These are phyloP conservation scores for Scutellaria barbata DNA, from an alignment of 257 asterid species.

Conservation along the genomic window DNA sequence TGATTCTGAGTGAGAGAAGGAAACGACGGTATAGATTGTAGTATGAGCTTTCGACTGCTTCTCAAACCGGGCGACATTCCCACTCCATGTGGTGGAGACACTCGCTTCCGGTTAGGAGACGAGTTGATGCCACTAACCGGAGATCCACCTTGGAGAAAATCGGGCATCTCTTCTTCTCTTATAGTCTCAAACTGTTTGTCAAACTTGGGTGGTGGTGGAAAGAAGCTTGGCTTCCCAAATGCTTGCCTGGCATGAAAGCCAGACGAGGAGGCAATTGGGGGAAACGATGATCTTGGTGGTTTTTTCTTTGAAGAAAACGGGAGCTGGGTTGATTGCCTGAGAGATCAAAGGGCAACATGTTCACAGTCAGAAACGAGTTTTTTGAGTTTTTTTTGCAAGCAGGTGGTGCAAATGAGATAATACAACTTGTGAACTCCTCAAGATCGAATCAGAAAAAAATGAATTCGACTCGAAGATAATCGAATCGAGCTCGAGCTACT, in stretches of 20 bases:
- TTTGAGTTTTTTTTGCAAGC: not conserved
- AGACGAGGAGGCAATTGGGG: slow-evolving; percentile 55
- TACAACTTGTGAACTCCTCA: too few species aligned
- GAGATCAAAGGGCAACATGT: slow-evolving; percentile 1
- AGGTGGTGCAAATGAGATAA: not conserved
- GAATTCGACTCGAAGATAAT: too few species aligned
- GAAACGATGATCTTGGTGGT: slow-evolving; percentile 62
- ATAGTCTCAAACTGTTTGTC: slow-evolving; percentile 58
- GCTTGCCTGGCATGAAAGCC: slow-evolving; percentile 44
- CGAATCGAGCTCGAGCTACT: too few species aligned
- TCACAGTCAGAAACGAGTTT: slow-evolving; percentile 7
- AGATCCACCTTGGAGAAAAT: slow-evolving; percentile 66
- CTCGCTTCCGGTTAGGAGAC: slow-evolving; percentile 86
- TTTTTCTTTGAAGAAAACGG: slow-evolving; percentile 63
- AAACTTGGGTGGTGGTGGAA: slow-evolving; percentile 61
- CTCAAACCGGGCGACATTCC: slow-evolving; percentile 46
- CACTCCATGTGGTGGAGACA: slow-evolving; percentile 62
- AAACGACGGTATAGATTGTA: slow-evolving; percentile 71
- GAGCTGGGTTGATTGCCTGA: slow-evolving; percentile 59
- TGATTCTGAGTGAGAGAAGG: slow-evolving; percentile 66
- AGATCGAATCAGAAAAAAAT: too few species aligned
- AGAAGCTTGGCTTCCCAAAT: slow-evolving; percentile 47
- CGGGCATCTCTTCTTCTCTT: slow-evolving; percentile 74
- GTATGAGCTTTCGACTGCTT: slow-evolving; percentile 73
- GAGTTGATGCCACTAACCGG: slow-evolving; percentile 59